A percentile compares a stretch with the other conserved stretches of the same genome.
These are phyloP conservation scores for Akebia trifoliata DNA, from an alignment of 164 flowering plant species.

Conservation along the genomic window DNA sequence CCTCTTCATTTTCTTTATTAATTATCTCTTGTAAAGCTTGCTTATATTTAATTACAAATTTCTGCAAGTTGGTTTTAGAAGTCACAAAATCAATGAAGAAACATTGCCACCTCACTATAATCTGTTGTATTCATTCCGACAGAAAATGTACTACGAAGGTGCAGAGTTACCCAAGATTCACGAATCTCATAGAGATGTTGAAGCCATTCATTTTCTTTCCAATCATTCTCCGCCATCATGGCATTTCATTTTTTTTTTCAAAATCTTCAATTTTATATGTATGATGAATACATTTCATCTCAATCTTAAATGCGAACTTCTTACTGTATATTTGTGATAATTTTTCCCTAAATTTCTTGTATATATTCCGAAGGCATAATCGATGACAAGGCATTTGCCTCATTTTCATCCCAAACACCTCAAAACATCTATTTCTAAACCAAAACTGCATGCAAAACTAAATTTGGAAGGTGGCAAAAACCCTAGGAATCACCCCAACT, in stretches of 20 bases:
- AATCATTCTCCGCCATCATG: not conserved
- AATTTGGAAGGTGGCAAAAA: too few species aligned
- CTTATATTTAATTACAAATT: constrained; percentile 2
- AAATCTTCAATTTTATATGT: not conserved
- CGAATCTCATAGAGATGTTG: not conserved
- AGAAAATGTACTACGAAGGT: not conserved
- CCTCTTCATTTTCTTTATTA: not conserved
- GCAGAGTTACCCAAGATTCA: not conserved
- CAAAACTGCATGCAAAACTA: too few species aligned
- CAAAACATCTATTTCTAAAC: too few species aligned
- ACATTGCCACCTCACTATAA: not conserved
- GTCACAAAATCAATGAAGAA: not conserved
- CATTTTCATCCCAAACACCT: too few species aligned
- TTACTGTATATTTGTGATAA: not conserved
- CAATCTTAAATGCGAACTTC: not conserved
- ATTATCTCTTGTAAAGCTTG: not conserved
- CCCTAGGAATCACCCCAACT: too few species aligned
- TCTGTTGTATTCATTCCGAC: not conserved
- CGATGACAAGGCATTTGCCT: too few species aligned
- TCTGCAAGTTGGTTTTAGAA: not conserved
- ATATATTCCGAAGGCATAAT: not conserved
- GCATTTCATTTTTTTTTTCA: not conserved
- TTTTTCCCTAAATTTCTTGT: not conserved
- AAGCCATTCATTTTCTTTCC: not conserved
- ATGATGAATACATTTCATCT: not conserved